These are phyloP conservation scores for Haplosporangium sp. DNA, from an alignment of 371 early-diverging fungal species.

Conservation along the genomic window DNA sequence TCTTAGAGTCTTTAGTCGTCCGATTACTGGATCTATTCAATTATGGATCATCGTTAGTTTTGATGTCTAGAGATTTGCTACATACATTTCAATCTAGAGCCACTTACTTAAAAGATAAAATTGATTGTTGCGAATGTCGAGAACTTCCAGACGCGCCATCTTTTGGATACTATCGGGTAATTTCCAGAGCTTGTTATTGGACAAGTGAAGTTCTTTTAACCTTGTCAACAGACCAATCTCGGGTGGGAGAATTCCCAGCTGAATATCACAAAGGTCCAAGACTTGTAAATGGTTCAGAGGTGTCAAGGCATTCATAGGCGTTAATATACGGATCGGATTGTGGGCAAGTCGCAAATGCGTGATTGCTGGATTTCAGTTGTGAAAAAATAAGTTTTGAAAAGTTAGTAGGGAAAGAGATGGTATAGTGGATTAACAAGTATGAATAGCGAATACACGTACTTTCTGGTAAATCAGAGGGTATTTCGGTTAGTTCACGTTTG, in stretches of 20 bases:
- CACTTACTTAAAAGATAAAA: slow-evolving; percentile 52
- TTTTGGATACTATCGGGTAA: slow-evolving; percentile 63
- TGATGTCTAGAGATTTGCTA: too few relatives aligned
- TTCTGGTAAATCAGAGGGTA: slow-evolving; percentile 31
- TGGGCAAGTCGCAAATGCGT: slow-evolving; percentile 60
- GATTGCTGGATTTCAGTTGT: slow-evolving; percentile 13
- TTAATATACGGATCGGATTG: slow-evolving; percentile 66
- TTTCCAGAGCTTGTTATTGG: slow-evolving; percentile 76
- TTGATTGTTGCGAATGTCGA: slow-evolving; percentile 45
- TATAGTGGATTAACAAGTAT: neutral
- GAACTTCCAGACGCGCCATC: slow-evolving; percentile 58
- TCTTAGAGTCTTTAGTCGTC: slow-evolving; percentile 53
- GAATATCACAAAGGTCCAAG: slow-evolving; percentile 81
- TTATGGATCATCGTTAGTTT: too few relatives aligned
- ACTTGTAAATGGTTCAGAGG: slow-evolving; percentile 59
- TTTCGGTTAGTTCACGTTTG: slow-evolving; percentile 31
- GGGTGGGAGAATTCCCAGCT: slow-evolving; percentile 76
- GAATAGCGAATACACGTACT: slow-evolving; percentile 19
- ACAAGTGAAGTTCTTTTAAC: slow-evolving; percentile 80
- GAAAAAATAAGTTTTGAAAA: neutral
- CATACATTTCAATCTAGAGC: neutral
- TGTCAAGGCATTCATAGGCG: slow-evolving; percentile 64
- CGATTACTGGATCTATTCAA: slow-evolving; percentile 46
- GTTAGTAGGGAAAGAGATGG: neutral
- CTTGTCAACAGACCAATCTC: slow-evolving; percentile 80